These are phyloP conservation scores for Kwoniella heveanensis DNA, from an alignment of 768 basidiomycete genomes.

Conservation along the genomic window DNA sequence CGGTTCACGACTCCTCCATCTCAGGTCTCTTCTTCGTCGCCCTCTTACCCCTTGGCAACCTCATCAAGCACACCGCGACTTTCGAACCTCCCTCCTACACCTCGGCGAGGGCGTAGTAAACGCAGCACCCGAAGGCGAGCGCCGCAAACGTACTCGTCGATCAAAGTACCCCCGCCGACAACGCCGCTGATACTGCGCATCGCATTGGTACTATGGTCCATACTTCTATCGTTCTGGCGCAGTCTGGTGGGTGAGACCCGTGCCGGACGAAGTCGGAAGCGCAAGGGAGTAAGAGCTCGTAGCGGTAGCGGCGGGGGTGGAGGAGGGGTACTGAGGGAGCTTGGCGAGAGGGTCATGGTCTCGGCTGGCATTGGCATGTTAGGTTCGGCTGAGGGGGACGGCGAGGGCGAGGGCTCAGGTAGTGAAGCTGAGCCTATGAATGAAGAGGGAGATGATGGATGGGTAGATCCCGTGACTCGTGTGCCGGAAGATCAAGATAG, in stretches of 20 bases:
- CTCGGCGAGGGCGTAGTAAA: constrained; percentile 5
- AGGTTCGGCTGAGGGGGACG: background rate
- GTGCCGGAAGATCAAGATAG: constrained; percentile 28
- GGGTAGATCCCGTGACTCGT: constrained; percentile 49
- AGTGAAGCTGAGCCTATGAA: constrained; percentile 15
- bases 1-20: constrained; percentile 6
- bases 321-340: constrained; percentile 17
- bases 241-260: constrained; percentile 49
- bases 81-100: constrained; percentile 22
- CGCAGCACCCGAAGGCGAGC: constrained; percentile 8
- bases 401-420: constrained; percentile 18
- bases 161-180: constrained; percentile 46
- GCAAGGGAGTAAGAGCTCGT: constrained; percentile 10
- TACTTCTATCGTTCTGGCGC: constrained; percentile 45
- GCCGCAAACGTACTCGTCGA: constrained; percentile 31
- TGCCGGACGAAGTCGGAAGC: constrained; percentile 31
- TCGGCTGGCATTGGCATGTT: constrained; percentile 12
- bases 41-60: background rate
- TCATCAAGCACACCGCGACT: constrained; percentile 5
- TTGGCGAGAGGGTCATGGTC: constrained; percentile 25
- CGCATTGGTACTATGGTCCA: constrained; percentile 45
- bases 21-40: background rate
- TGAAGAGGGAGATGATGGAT: constrained; percentile 18
- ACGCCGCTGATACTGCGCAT: constrained; percentile 43
- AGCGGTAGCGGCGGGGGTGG: too few relatives aligned